These are phyloP conservation scores for Russula dissimulans DNA, from an alignment of 768 basidiomycete genomes.

Conservation along the genomic window DNA sequence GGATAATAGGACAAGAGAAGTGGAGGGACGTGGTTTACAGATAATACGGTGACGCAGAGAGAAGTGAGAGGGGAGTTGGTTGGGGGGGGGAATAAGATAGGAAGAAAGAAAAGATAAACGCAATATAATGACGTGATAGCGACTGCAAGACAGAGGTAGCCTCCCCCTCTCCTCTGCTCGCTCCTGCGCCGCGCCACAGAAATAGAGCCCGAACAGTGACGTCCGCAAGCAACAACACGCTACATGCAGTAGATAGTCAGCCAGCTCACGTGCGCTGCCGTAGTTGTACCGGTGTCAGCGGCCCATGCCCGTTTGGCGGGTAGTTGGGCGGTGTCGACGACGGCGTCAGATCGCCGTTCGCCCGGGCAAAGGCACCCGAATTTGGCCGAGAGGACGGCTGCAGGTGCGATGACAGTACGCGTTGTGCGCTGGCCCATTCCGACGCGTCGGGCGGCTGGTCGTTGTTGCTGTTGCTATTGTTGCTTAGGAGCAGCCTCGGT, in stretches of 20 bases:
- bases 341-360: conserved; percentile 12
- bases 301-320: conserved; percentile 9
- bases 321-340: conserved; percentile 7
- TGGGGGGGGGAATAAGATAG: not conserved
- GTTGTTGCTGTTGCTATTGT: not conserved
- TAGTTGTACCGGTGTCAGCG: conserved; percentile 14
- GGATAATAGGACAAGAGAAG: not conserved
- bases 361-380: conserved; percentile 11
- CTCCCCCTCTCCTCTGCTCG: not conserved
- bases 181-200: not conserved
- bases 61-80: not conserved
- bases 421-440: conserved; percentile 18
- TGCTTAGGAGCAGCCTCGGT: conserved; percentile 21
- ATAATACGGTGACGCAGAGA: conserved; percentile 13
- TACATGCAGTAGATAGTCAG: too few species aligned
- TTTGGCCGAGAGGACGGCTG: conserved; percentile 8
- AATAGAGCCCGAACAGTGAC: not conserved
- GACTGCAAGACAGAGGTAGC: not conserved
- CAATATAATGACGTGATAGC: not conserved
- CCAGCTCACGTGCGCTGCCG: conserved; percentile 18
- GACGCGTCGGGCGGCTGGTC: not conserved
- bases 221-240: too few species aligned
- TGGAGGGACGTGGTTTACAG: conserved; percentile 8
- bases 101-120: conserved; percentile 10
- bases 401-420: conserved; percentile 10